These are phyloP conservation scores for Salix koriyanagi DNA, from an alignment of 345 rosid species.

Conservation along the genomic window DNA sequence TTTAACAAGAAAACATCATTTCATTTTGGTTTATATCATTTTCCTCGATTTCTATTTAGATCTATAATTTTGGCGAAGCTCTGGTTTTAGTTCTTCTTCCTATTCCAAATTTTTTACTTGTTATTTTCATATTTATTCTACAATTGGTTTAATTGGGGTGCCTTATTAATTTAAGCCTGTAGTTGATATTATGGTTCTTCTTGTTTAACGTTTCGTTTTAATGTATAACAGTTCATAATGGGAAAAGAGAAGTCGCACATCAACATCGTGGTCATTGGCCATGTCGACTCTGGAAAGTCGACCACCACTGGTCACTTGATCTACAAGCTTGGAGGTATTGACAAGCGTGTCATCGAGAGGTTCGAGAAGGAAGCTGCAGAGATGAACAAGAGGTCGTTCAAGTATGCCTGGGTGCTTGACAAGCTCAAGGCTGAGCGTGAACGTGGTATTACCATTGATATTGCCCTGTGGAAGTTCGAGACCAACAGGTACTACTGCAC, in stretches of 20 bases:
- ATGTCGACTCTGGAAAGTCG: slow-evolving; percentile 82
- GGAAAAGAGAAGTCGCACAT: slow-evolving; percentile 82
- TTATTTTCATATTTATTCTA: no score
- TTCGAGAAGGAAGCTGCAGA: slow-evolving; percentile 90
- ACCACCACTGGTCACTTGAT: slow-evolving; percentile 83
- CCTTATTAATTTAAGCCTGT: no score
- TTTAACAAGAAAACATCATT: no score
- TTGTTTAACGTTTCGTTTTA: neutral
- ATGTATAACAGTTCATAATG: slow-evolving; percentile 26
- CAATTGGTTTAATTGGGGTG: no score
- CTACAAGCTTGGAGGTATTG: slow-evolving; percentile 81
- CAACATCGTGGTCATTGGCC: slow-evolving; percentile 84
- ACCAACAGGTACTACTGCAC: slow-evolving; percentile 82
- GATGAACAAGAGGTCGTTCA: slow-evolving; percentile 89
- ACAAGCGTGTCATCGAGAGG: slow-evolving; percentile 85
- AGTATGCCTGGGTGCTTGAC: slow-evolving; percentile 86
- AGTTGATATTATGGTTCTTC: no score
- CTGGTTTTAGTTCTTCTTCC: no score
- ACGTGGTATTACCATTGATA: slow-evolving; percentile 82
- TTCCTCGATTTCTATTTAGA: neutral
- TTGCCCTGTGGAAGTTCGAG: slow-evolving; percentile 82
- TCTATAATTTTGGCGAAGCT: neutral
- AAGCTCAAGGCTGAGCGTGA: slow-evolving; percentile 85
- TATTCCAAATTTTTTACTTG: no score
- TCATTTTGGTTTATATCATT: neutral